Percentiles rank a stretch among this genome's conserved stretches.
Conservation (phyloP, 331 rosid species). For the Quercus phellos region DNA sequence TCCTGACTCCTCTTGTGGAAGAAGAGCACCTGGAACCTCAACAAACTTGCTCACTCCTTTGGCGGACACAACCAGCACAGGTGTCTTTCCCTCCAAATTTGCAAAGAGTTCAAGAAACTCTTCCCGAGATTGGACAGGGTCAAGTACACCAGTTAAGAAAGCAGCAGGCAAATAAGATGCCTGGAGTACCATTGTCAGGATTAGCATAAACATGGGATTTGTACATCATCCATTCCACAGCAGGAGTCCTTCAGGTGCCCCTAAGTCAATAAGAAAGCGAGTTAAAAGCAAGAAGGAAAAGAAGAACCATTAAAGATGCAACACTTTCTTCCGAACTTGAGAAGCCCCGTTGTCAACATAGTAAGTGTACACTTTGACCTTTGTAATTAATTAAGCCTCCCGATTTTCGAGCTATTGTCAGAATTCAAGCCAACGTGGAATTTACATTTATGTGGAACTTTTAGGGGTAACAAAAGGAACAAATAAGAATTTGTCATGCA, state of each 20-base stretch:
- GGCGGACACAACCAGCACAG: conserved; percentile 64
- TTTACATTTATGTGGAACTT: background rate
- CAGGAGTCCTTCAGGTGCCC: conserved; percentile 91
- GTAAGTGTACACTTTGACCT: too few relatives aligned
- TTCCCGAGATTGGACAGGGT: conserved; percentile 75
- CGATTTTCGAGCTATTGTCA: background rate
- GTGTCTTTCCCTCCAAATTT: conserved; percentile 59
- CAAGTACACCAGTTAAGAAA: conserved; percentile 74
- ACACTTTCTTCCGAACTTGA: background rate
- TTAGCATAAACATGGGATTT: conserved; percentile 90
- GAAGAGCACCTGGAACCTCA: conserved; percentile 87
- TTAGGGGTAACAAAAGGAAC: background rate
- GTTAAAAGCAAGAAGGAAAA: too few relatives aligned
- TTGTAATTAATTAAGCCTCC: background rate
- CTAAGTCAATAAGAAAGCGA: conserved; percentile 31
- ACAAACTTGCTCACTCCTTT: conserved; percentile 83
- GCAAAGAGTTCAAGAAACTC: conserved; percentile 77
- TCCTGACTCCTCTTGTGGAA: conserved; percentile 96
- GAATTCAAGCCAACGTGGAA: background rate
- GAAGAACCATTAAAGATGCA: too few relatives aligned
- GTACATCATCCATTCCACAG: conserved; percentile 96
- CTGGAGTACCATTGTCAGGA: conserved; percentile 77
- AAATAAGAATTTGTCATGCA: background rate
- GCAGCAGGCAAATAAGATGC: conserved; percentile 73
- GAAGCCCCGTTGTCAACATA: background rate